Evolutionary conservation across 1,284 basidiomycete species (phyloP), one percentile per base, ranked within the genome.

Genomic region (Sporisorium exsertum): DNA sequence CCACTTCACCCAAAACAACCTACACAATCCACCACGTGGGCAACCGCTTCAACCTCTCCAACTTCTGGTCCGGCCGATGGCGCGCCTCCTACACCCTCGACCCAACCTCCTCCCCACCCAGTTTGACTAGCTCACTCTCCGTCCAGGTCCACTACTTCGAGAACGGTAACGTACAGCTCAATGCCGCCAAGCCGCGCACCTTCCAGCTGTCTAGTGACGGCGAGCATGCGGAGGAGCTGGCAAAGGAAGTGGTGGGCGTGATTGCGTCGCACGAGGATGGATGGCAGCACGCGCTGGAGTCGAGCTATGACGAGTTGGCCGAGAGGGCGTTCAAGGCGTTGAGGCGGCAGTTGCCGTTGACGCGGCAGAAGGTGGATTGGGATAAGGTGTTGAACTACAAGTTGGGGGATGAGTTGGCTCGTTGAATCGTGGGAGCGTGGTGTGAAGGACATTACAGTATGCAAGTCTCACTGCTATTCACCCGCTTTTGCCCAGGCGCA

Each of bases 121-220:
- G 64, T 0, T 52, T 77, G 12, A 60, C 63, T 1, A 45, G 52
- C 6, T 46, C 57, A 8, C 63, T 85, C 26, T 58, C 59, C 0
- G 59, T 85, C 0, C 77, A 81, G 24, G 77, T 84, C 15, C 84
- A 85, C 73, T 85, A 85, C 71, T 85, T 82, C 64, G 84, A 85
- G 55, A 82, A 84, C 50, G 84, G 84, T 24, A 85, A 85, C 42
- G 84, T 85, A 1, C 84, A 85, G 52, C 67, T 84, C 27, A 71
- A 81, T 45, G 66, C 75, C 5, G 47, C 63, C 10, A 67, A 64
- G 22, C 59, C 69, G 15, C 54, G 61, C 7, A 60, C 58, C 7
- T 64, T 74, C 57, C 27, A 64, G 8, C 62, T 81, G 6, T 65
- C 79, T 7, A 16, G 58, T 18, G 13, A 22, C 20, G 58, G 43